Percentiles rank a stretch among this genome's conserved stretches.
phyloP scores from a whole-genome alignment of 768 basidiomycete species.

The Kwoniella sp. region DNA sequence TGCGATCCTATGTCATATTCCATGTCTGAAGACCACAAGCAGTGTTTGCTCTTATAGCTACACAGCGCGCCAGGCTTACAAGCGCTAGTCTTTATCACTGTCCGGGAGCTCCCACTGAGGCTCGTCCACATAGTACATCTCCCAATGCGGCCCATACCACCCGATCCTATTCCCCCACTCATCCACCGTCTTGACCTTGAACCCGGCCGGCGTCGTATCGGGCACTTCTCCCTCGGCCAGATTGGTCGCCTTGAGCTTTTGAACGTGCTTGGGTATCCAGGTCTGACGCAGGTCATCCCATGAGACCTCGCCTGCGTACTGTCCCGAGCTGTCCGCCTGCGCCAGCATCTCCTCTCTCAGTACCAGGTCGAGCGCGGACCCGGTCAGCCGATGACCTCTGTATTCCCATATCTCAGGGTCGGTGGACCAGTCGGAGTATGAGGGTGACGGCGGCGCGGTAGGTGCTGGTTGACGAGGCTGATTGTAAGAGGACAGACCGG shows the following conservation, averaged over 20 bases:
- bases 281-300: conserved; percentile 38
- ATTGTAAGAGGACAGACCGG: conserved; percentile 8
- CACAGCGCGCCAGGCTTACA: too few species aligned
- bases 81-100: too few species aligned
- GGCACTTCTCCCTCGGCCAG: conserved; percentile 38
- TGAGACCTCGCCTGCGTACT: conserved; percentile 36
- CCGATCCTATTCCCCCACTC: conserved; percentile 42
- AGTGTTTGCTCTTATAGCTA: too few species aligned
- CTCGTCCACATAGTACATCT: conserved; percentile 38
- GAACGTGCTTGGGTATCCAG: conserved; percentile 39
- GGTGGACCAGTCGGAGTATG: background rate
- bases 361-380: conserved; percentile 35
- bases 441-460: background rate
- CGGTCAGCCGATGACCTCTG: conserved; percentile 31
- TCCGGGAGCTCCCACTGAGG: conserved; percentile 21
- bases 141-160: conserved; percentile 26
- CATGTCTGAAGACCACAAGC: background rate
- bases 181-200: conserved; percentile 27
- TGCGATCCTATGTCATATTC: background rate
- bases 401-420: conserved; percentile 34
- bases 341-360: conserved; percentile 24
- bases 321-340: conserved; percentile 31
- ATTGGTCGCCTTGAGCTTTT: conserved; percentile 27
- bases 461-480: background rate
- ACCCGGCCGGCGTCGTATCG: conserved; percentile 32